Evolutionary conservation across 306 rosid species (phyloP).

Genomic region (Trifolium pratense): DNA sequence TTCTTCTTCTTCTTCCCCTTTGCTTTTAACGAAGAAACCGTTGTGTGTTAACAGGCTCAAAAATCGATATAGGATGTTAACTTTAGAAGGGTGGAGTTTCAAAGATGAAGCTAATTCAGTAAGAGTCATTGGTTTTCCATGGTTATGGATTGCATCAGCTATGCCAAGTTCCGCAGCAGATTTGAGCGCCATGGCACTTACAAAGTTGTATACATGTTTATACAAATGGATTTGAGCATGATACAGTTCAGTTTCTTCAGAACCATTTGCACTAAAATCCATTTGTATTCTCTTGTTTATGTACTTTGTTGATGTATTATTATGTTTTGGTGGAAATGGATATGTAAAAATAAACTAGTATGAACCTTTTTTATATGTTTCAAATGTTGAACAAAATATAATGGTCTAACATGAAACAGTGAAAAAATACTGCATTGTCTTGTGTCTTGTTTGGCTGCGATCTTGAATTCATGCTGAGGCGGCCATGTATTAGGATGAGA

Average conservation of each 20-base stretch:
- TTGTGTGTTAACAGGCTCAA: conserved; percentile 51
- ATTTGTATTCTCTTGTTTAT: not conserved
- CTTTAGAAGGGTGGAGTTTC: conserved; percentile 46
- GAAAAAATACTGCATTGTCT: not conserved
- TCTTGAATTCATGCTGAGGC: not conserved
- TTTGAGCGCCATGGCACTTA: conserved; percentile 61
- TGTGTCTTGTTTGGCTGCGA: not conserved
- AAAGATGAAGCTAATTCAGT: conserved; percentile 46
- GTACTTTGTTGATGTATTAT: not conserved
- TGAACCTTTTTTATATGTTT: not conserved
- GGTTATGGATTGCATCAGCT: conserved; percentile 51
- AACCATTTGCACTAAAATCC: not conserved
- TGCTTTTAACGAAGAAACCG: conserved; percentile 41
- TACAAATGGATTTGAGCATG: conserved; percentile 59
- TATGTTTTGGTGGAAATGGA: not conserved
- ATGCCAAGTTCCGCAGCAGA: conserved; percentile 52
- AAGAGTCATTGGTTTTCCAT: conserved; percentile 57
- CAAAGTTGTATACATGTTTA: conserved; percentile 46
- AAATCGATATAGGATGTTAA: conserved; percentile 36
- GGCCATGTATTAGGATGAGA: no score
- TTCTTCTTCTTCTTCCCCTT: conserved; percentile 30
- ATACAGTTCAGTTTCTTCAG: conserved; percentile 42
- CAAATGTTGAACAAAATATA: not conserved
- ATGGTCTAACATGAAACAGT: not conserved
- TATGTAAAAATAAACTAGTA: not conserved